Percentiles rank a stretch among this genome's conserved stretches.
Conservation (phyloP, 306 rosid genomes). For the Mucuna pruriens region DNA sequence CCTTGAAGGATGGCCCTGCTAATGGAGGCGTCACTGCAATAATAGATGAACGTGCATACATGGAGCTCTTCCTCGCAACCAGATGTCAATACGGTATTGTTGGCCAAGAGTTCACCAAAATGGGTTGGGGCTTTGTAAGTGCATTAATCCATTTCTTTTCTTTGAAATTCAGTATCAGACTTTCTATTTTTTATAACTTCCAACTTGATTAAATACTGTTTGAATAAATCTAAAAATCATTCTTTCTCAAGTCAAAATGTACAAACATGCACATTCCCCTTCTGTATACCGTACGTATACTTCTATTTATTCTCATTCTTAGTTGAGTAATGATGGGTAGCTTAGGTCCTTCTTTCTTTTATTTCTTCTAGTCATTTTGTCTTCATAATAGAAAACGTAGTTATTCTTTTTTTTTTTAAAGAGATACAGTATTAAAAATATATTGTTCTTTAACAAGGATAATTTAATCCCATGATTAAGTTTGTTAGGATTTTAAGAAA, state of each 20-base stretch:
- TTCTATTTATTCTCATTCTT: no score
- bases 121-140: slow-evolving; percentile 96
- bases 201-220: no score
- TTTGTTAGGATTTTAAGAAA: no score
- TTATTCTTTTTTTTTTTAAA: no score
- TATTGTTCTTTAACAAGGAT: not conserved
- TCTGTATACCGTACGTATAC: not conserved
- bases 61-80: slow-evolving; percentile 72
- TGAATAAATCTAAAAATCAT: not conserved
- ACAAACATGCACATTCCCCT: not conserved
- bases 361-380: not conserved
- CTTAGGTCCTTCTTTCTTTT: no score
- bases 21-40: slow-evolving; percentile 78
- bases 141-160: not conserved
- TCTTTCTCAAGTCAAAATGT: not conserved
- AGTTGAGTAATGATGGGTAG: no score
- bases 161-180: not conserved
- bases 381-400: no score
- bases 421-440: no score
- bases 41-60: slow-evolving; percentile 73
- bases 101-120: slow-evolving; percentile 89
- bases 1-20: slow-evolving; percentile 65
- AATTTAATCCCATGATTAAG: no score
- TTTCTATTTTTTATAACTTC: no score
- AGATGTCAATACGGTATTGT: slow-evolving; percentile 73